phyloP scores from a whole-genome alignment of 108 stramenopile species.

The Cyclotella sp. region DNA sequence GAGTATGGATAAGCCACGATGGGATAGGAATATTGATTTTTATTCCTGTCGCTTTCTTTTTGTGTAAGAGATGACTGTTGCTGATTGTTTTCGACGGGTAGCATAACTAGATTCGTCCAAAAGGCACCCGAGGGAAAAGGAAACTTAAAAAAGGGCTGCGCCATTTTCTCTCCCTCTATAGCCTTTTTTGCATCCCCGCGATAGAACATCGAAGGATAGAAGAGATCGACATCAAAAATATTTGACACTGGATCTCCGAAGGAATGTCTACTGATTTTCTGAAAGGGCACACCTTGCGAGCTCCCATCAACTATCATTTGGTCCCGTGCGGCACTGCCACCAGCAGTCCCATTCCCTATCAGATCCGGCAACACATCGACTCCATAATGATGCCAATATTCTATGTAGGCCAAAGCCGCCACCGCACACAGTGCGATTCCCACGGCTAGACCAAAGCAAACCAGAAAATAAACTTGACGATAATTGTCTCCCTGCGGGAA shows the following conservation, averaged over 20 bases:
- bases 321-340: not conserved
- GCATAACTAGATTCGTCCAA: slow-evolving; percentile 87
- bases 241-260: slow-evolving; percentile 69
- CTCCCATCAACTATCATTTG: not conserved
- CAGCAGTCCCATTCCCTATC: slow-evolving; percentile 1
- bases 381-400: slow-evolving; percentile 16
- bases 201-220: slow-evolving; percentile 69
- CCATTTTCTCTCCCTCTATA: slow-evolving; percentile 10
- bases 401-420: slow-evolving; percentile 31
- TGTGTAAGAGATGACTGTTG: slow-evolving; percentile 4
- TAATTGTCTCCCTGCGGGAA: not conserved
- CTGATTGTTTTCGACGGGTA: slow-evolving; percentile 19
- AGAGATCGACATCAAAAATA: slow-evolving; percentile 66
- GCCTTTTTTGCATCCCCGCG: slow-evolving; percentile 8
- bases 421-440: slow-evolving; percentile 40
- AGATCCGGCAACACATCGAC: slow-evolving; percentile 9
- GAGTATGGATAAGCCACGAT: slow-evolving; percentile 85
- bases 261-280: slow-evolving; percentile 60
- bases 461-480: slow-evolving; percentile 27
- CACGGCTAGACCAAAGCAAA: slow-evolving; percentile 41
- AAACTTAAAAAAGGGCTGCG: slow-evolving; percentile 56
- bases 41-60: slow-evolving; percentile 9
- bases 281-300: slow-evolving; percentile 57
- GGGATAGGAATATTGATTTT: slow-evolving; percentile 73
- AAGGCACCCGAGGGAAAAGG: slow-evolving; percentile 92